These are phyloP conservation scores for Mollisiaceae sp. DNA, from an alignment of 2,329 filamentous ascomycete species.

Conservation along the genomic window DNA sequence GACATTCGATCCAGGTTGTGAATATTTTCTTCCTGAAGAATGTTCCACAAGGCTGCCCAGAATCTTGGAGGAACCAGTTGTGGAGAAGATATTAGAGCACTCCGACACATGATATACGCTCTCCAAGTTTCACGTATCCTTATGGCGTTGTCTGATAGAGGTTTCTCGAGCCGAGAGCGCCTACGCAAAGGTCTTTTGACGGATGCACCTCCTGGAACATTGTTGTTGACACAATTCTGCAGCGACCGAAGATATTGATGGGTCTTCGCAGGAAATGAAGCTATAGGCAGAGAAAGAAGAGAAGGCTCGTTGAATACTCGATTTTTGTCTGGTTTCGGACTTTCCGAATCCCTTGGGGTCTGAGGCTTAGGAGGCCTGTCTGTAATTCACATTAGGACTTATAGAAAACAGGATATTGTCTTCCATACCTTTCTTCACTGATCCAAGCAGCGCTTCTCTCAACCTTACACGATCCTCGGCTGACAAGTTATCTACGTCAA, in stretches of 20 bases:
- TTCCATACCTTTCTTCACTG: conserved; percentile 12
- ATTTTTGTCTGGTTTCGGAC: not conserved
- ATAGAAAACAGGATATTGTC: not conserved
- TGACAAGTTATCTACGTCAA: conserved; percentile 23
- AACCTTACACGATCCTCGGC: conserved; percentile 22
- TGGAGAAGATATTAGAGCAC: conserved; percentile 45
- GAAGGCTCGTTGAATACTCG: not conserved
- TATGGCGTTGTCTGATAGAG: not conserved
- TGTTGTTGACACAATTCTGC: not conserved
- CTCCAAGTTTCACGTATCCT: conserved; percentile 49
- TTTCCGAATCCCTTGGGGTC: not conserved
- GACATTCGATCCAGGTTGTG: conserved; percentile 61
- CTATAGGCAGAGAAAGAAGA: not conserved
- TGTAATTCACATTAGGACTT: not conserved
- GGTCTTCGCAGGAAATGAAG: not conserved
- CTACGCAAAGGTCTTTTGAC: not conserved
- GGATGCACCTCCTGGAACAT: not conserved
- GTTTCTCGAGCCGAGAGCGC: not conserved
- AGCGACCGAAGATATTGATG: not conserved
- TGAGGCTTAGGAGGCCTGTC: not conserved
- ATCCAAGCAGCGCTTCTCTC: conserved; percentile 14
- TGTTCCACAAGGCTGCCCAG: conserved; percentile 71
- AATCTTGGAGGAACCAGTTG: conserved; percentile 63
- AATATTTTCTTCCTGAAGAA: conserved; percentile 53
- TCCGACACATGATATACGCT: conserved; percentile 55